Evolutionary conservation across 441 rosid genomes (phyloP), one percentile per base, ranked within the genome.

Genomic region (Macaranga tanarius): DNA sequence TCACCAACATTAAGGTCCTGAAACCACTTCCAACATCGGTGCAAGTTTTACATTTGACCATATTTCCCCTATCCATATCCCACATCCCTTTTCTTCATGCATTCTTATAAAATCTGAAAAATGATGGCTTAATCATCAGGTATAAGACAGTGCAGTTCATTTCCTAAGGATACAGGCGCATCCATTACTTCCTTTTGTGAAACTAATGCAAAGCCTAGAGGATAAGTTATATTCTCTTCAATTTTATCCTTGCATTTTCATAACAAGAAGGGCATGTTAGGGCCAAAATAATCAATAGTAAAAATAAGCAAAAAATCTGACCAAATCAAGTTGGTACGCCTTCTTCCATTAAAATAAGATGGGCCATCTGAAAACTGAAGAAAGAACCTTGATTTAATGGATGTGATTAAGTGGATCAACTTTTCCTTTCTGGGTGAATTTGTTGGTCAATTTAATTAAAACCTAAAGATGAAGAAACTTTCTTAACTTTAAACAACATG

Each of bases 231-330:
- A 67, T 28, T 67, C 26, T 44, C 51, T 28, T 50, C 58, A 13
- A 34, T 10, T 19, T 19, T 34, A 67, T 19, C 59, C 58, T 51
- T 51, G 52, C 55, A 48, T 48, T 65, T 48, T 65, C 66, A 62
- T 40, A 38, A 5, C 23, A 40, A 40, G 13, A 26, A 62, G 48
- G n/a, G n/a, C n/a, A n/a, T n/a, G n/a, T n/a, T n/a, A n/a, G n/a
- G 23, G 5, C 47, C 22, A 20, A 38, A 20, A 20, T 12, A 31
- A 67, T 19, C 59, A 52, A 28, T 10, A 31, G 10, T 25, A 26
- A 13, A 67, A 52, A 15, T 67, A 4, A 16, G 25, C 57, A 10
- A 50, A 10, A 50, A 26, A 19, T 17, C 34, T 5, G 22, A 65
- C 31, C 26, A 28, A 16, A 65, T 26, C 15, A 34, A 2, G 19